Base-by-base conservation (phyloP, 2,329 filamentous ascomycete species). In the Colletotrichum destructivum region DNA sequence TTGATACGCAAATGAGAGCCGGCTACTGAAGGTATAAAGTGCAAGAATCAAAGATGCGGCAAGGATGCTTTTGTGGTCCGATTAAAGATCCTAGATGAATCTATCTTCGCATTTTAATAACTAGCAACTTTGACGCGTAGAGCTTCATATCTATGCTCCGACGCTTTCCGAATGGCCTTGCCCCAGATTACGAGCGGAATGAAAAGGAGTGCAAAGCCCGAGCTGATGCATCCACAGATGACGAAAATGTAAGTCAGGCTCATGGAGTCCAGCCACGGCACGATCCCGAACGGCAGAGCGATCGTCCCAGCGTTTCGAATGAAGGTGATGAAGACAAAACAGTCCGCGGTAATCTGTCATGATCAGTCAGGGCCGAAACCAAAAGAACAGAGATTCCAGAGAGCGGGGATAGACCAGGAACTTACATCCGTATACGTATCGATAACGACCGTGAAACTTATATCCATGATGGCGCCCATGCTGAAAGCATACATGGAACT, bases 401-500 rank as follows among this genome's bases (percentile, higher is more conserved):
- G 8, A 35, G 31, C 31, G 31, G 31, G 0, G 8, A 35, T 35
- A 35, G 31, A 35, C 31, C 31, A 35, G 31, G 9, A 31, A 74
- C 73, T 66, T 74, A 83, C 81, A 65, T 82, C 79, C 57, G 77
- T 75, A 51, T 84, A 83, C 18, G 78, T 78, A 47, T 82, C 81
- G 61, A 81, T 81, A 1, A 80, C 74, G 26, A 81, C 75, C 0
- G 80, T 79, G n/a, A 82, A 74, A 9, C 76, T 75, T 13, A 79
- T 77, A 31, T 83, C 79, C 52, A 78, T 76, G 26, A 79, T 79
- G 44, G 79, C 76, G 3, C 81, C 80, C 0, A 84, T 75, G 0
- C 81, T 82, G 52, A 82, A 82, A 0, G 78, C 81, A 42, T 83
- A 84, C 0, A 83, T 59, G 1, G 76, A 80, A 4, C 79, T 80